Evolutionary conservation across 2,329 filamentous ascomycete genomes (phyloP).

Genomic region (Fusarium praegraminearum): DNA sequence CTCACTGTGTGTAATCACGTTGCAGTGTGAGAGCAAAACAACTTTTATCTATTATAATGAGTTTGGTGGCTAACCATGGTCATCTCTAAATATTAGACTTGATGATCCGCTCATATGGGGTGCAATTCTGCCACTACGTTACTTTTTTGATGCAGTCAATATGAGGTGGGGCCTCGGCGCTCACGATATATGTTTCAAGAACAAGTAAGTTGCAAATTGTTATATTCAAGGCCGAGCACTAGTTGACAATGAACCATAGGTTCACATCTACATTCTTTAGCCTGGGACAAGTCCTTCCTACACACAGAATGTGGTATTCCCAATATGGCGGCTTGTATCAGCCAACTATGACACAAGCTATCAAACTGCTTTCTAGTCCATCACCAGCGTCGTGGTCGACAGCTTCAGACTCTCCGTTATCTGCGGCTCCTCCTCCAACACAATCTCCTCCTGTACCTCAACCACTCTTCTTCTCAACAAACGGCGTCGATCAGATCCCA

Average conservation of each 20-base stretch:
- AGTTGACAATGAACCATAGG: conserved; percentile 57
- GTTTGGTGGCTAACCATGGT: conserved; percentile 4
- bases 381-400: conserved; percentile 41
- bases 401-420: conserved; percentile 25
- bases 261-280: conserved; percentile 83
- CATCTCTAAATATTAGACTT: conserved; percentile 66
- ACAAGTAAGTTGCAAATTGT: conserved; percentile 67
- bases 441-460: conserved; percentile 33
- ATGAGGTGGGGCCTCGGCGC: conserved; percentile 91
- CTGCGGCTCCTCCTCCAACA: conserved; percentile 9
- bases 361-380: conserved; percentile 79
- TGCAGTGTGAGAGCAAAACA: conserved; percentile 48
- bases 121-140: conserved; percentile 76
- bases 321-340: conserved; percentile 87
- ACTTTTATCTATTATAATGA: not conserved
- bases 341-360: conserved; percentile 85
- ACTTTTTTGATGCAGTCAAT: conserved; percentile 78
- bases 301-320: conserved; percentile 84
- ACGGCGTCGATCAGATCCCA: conserved; percentile 72
- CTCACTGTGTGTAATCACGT: conserved; percentile 73
- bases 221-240: not conserved
- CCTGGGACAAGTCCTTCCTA: conserved; percentile 89
- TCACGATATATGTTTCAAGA: conserved; percentile 95
- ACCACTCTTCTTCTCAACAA: conserved; percentile 71
- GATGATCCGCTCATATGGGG: conserved; percentile 98